Evolutionary conservation across 2,329 filamentous ascomycete genomes (phyloP), one percentile per base, ranked within the genome.

Genomic region (Phialocephala sp.): DNA sequence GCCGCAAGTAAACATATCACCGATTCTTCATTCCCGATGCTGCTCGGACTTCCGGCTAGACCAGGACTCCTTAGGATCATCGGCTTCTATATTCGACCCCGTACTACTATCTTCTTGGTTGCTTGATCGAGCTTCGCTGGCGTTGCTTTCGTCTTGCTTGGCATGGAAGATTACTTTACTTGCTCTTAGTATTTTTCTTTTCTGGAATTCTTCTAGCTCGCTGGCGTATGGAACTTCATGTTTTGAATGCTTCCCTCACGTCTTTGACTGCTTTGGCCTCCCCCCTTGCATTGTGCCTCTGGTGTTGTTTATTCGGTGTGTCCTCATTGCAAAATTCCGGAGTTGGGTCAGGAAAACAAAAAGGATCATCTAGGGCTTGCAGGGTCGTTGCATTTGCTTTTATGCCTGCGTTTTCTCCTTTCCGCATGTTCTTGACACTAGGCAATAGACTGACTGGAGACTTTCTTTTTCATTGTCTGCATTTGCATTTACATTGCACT

Each of bases 1-100:
- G 60, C 11, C 41, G 45, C 45, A 57, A 39, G 6, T 57, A 57
- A 24, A 27, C 6, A 27, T 54, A 54, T 35, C 22, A 14, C 50
- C 11, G 20, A 27, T 32, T 18, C 27, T 24, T 54, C 6, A 14
- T 15, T 27, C 24, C 22, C 8, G 47, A 18, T 32, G 4, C 15
- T 54, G 12, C 24, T 15, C 50, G 12, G 20, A 32, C 24, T 18
- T 54, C 9, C 27, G 18, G 50, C 24, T 11, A 35, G 50, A 54
- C 14, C 8, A 12, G 14, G 22, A 18, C 22, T 54, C 24, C 14
- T 54, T 18, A 2, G 14, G 11, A 6, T 54, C 50, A 32, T 54
- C 50, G 27, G 50, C 27, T 35, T 54, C 50, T 35, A 54, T 32
- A 54, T 18, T 18, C 24, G 27, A 32, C 27, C n/a, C 4, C 22